Base-by-base conservation (phyloP, 2,329 filamentous ascomycete genomes). In the Fulvia fulva region DNA sequence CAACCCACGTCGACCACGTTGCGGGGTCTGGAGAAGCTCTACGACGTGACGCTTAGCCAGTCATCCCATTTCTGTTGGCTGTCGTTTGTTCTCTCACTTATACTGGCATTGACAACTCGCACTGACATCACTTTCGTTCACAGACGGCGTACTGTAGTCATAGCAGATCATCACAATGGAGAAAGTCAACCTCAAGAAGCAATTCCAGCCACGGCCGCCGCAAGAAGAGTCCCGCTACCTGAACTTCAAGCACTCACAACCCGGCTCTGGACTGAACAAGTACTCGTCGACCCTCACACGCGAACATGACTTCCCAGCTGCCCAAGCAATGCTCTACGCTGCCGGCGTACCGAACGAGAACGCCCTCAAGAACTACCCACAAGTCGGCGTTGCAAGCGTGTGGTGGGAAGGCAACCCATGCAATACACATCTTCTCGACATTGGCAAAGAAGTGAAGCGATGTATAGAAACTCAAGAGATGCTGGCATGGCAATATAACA, bases 401-500 rank as follows among this genome's bases (percentile, higher is more conserved):
- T 97, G 92, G 92, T 97, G 92, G 92, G 91, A 97, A 76, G 93
- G 93, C 26, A 97, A 97, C 72, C 64, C 93, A 37, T 97, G 92
- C 85, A 96, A 96, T 57, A 70, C 58, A 37, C 67, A 78, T 87
- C 86, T 97, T 63, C 82, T 95, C 59, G 91, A 96, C 65, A 83
- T 97, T 62, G 93, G 89, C 34, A 91, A 90, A 70, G 89, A 90
- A 50, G 89, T 94, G 68, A 97, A 97, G 76, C 86, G 85, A 66
- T 83, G 89, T 1, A 82, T 97, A 1, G 80, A 88, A 67, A 89
- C 89, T 68, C 84, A 92, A 68, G 88, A 87, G 23, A 96, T 97
- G 90, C 81, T 97, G 23, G 92, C 85, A 45, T 97, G 91, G 91
- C 91, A 96, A 73, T 96, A 92, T 76, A 95, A 94, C 73, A 95